Evolutionary conservation across 192 early-diverging fungal genomes (phyloP), one percentile per base, ranked within the genome.

Genomic region (Funneliformis mosseae): DNA sequence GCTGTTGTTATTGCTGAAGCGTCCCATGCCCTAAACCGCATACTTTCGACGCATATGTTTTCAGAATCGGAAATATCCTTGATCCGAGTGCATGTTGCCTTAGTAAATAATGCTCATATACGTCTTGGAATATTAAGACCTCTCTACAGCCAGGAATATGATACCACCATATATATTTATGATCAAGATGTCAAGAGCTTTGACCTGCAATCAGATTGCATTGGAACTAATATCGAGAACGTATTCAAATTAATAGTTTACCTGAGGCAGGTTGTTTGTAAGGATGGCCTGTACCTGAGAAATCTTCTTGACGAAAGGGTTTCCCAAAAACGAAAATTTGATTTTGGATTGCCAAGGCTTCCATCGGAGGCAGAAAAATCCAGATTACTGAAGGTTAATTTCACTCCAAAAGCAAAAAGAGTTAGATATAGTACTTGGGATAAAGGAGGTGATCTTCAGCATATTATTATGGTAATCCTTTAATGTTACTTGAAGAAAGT

Each of bases 231-330:
- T 50, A 73, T 73, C 11, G 46, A 73, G 25, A 73, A 73, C 11
- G n/a, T 28, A 23, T 73, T 73, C 16, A 73, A 73, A 28, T 73
- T 73, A 50, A 73, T 73, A 18, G 33, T 45, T 48, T 73, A 73
- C 1, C 25, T 73, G 27, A 50, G 71, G 14, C 46, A 73, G 46
- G 16, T 73, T 46, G 43, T 27, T 73, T 73, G 46, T 50, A 50
- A 43, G 71, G 46, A 73, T 73, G 71, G n/a, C 23, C 41, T 38
- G 12, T 43, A 43, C 16, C 23, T 73, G 4, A 43, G 33, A 48
- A 73, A 50, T 27, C 43, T 73, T 48, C 23, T 73, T 43, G 23
- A 16, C 27, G 50, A 25, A 73, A 42, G n/a, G 46, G 50, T 11
- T 73, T 73, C 25, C 23, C 41, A 69, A 6, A 42, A 69, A 68